Conservation (phyloP, 768 basidiomycete genomes). For the Hericium erinaceus region DNA sequence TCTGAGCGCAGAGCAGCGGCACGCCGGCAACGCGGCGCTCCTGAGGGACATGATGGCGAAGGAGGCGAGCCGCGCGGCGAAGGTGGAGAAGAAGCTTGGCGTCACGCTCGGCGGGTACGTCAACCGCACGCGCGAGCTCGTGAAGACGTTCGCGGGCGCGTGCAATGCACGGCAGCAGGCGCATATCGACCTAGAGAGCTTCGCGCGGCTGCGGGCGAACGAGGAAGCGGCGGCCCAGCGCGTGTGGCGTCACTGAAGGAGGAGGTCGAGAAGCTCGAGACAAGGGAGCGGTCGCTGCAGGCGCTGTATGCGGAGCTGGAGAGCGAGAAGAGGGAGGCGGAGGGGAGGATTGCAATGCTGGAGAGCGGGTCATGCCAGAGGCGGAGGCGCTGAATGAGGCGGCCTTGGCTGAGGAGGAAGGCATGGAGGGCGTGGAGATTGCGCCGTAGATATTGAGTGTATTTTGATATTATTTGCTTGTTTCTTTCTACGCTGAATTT, state of each 20-base stretch:
- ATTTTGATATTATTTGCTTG: too few species aligned
- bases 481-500: too few species aligned
- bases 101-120: constrained; percentile 90
- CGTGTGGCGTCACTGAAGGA: too few species aligned
- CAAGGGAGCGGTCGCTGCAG: constrained; percentile 72
- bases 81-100: constrained; percentile 84
- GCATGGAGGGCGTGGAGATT: constrained; percentile 23
- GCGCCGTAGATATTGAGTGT: too few species aligned
- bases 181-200: constrained; percentile 71
- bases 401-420: constrained; percentile 41
- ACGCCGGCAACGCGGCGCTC: constrained; percentile 53
- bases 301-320: constrained; percentile 78
- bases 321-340: constrained; percentile 52
- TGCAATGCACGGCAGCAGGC: constrained; percentile 64
- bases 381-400: constrained; percentile 77
- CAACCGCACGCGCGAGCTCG: constrained; percentile 56
- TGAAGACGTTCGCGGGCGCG: constrained; percentile 51
- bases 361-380: constrained; percentile 86
- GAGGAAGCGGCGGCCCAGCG: constrained; percentile 19
- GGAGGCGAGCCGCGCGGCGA: constrained; percentile 73
- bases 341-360: constrained; percentile 46
- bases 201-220: constrained; percentile 57
- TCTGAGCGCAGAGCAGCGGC: constrained; percentile 50
- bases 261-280: constrained; percentile 76
- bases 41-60: constrained; percentile 64